phyloP scores from a whole-genome alignment of 108 stramenopile species.

The Schizochytrium sp. region DNA sequence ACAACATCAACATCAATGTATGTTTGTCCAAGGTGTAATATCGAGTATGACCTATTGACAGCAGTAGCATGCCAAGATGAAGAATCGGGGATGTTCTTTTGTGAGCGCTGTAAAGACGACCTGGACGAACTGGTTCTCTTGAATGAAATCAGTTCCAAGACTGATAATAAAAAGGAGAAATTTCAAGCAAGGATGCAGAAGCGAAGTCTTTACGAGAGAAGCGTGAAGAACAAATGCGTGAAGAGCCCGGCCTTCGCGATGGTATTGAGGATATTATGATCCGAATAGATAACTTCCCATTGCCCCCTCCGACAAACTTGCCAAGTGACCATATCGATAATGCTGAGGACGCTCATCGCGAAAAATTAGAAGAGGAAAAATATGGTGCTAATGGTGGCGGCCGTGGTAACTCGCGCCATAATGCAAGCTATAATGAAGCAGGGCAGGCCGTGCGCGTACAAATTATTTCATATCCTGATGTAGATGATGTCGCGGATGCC shows the following conservation, averaged over 20 bases:
- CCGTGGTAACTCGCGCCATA: background rate
- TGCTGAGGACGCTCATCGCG: background rate
- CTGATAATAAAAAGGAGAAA: background rate
- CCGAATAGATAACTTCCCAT: constrained; percentile 19
- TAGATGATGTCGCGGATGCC: background rate
- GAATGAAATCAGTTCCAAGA: background rate
- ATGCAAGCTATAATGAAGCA: background rate
- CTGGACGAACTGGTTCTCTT: constrained; percentile 32
- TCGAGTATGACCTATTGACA: constrained; percentile 10
- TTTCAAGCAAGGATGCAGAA: background rate
- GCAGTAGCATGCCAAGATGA: constrained; percentile 13
- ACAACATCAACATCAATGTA: constrained; percentile 11
- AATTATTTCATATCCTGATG: background rate
- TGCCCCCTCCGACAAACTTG: constrained; percentile 5
- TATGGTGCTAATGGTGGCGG: background rate
- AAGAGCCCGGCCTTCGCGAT: constrained; percentile 1
- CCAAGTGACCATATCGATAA: constrained; percentile 14
- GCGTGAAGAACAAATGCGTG: constrained; percentile 37
- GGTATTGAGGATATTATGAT: constrained; percentile 43
- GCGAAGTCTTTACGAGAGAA: constrained; percentile 28
- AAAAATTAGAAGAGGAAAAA: constrained; percentile 49
- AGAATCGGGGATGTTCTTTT: constrained; percentile 49
- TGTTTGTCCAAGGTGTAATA: constrained; percentile 36
- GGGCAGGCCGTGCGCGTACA: constrained; percentile 50
- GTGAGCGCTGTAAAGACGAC: constrained; percentile 14